Conservation (phyloP, 2,329 filamentous ascomycete genomes). For the Amesomyces nigricolor region DNA sequence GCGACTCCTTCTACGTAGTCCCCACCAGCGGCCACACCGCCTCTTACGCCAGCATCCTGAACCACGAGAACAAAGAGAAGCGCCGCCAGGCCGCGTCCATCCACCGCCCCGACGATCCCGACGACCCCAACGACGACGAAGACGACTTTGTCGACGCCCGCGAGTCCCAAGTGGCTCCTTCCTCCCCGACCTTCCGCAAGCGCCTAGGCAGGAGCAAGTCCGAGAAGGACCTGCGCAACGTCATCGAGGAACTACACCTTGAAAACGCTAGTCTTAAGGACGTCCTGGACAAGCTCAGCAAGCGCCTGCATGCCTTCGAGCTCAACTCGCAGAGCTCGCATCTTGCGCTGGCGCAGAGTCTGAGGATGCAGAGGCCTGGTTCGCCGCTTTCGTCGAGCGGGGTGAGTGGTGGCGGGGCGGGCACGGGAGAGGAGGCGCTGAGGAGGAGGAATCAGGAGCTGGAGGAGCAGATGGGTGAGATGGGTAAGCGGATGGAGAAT, state of each 20-base stretch:
- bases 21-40: slow-evolving; percentile 86
- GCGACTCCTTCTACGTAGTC: slow-evolving; percentile 89
- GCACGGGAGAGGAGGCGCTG: slow-evolving; percentile 36
- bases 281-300: slow-evolving; percentile 78
- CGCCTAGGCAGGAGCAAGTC: slow-evolving; percentile 7
- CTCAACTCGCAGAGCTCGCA: slow-evolving; percentile 83
- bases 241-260: slow-evolving; percentile 78
- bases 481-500: slow-evolving; percentile 56
- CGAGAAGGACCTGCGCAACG: slow-evolving; percentile 50
- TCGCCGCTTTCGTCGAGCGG: slow-evolving; percentile 41
- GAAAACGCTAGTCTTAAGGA: slow-evolving; percentile 84
- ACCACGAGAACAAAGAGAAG: slow-evolving; percentile 61
- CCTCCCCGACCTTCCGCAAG: slow-evolving; percentile 16
- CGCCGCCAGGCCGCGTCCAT: slow-evolving; percentile 50
- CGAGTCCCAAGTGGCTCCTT: slow-evolving; percentile 50
- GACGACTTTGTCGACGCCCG: slow-evolving; percentile 83
- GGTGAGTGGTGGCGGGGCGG: slow-evolving; percentile 10
- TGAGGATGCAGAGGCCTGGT: slow-evolving; percentile 54
- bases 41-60: slow-evolving; percentile 86
- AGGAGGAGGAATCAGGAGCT: slow-evolving; percentile 55
- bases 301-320: slow-evolving; percentile 88
- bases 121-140: slow-evolving; percentile 56
- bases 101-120: slow-evolving; percentile 43
- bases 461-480: slow-evolving; percentile 57
- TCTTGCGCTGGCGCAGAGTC: slow-evolving; percentile 79